phyloP scores from a whole-genome alignment of 441 rosid genomes.

The Gossypium gossypioides region DNA sequence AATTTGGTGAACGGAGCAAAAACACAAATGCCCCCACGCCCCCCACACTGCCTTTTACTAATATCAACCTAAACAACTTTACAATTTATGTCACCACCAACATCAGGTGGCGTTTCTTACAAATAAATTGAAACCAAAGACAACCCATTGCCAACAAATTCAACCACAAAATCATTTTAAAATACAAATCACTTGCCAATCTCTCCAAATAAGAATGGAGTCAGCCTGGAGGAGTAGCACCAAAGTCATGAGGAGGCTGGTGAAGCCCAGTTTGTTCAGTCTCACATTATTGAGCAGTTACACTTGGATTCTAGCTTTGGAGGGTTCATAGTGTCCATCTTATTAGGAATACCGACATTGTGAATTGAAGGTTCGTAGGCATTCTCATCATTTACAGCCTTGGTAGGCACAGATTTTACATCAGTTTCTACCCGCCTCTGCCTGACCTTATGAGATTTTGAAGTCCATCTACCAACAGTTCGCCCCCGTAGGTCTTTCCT shows the following conservation, averaged over 20 bases:
- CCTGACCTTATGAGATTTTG: conserved; percentile 47
- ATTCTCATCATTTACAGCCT: conserved; percentile 72
- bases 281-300: conserved; percentile 93
- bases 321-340: conserved; percentile 57
- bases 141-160: conserved; percentile 30
- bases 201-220: background rate
- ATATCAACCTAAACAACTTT: conserved; percentile 36
- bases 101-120: conserved; percentile 28
- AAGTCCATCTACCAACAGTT: conserved; percentile 35
- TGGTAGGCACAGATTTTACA: conserved; percentile 25
- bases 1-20: conserved; percentile 30
- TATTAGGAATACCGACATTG: conserved; percentile 53
- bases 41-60: conserved; percentile 28
- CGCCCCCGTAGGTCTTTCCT: conserved; percentile 45
- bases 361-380: conserved; percentile 39
- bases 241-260: conserved; percentile 11
- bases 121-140: conserved; percentile 32
- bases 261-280: background rate
- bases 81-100: conserved; percentile 50
- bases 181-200: conserved; percentile 25
- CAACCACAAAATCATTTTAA: conserved; percentile 24
- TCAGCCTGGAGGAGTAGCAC: conserved; percentile 3
- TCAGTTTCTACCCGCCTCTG: conserved; percentile 48
- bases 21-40: conserved; percentile 27
- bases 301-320: conserved; percentile 90